Percentiles rank a stretch among this genome's conserved stretches.
Evolutionary conservation across 805 yeast genomes (phyloP).

Genomic region (Ogataea glucozyma): DNA sequence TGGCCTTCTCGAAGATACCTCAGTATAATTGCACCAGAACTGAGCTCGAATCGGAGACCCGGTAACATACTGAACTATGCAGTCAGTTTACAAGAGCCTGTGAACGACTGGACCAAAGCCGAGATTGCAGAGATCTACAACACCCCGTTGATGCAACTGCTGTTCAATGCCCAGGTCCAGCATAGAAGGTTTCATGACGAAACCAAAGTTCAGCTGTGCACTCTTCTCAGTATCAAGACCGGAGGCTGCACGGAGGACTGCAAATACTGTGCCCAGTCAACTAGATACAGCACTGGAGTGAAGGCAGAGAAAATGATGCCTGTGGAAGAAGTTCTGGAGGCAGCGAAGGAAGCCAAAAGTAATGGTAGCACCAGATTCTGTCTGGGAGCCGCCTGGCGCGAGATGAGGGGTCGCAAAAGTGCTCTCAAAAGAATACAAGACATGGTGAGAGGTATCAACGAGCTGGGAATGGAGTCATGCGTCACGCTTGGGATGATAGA

Average conservation of each 20-base stretch:
- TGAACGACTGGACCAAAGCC: too few relatives aligned
- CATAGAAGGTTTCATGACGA: too few relatives aligned
- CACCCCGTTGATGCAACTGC: too few relatives aligned
- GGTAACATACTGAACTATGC: too few relatives aligned
- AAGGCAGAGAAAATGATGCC: slow-evolving; percentile 64
- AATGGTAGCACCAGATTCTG: slow-evolving; percentile 80
- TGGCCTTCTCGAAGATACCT: too few relatives aligned
- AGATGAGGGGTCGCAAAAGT: slow-evolving; percentile 76
- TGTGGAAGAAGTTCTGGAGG: slow-evolving; percentile 64
- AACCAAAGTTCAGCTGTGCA: slow-evolving; percentile 71
- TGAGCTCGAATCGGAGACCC: too few relatives aligned
- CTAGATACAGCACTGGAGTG: slow-evolving; percentile 69
- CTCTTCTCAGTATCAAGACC: slow-evolving; percentile 70
- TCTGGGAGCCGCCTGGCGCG: slow-evolving; percentile 89
- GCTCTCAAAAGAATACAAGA: slow-evolving; percentile 62
- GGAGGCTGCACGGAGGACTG: slow-evolving; percentile 87
- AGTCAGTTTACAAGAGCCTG: too few relatives aligned
- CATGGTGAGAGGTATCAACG: slow-evolving; percentile 61
- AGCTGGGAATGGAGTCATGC: slow-evolving; percentile 72
- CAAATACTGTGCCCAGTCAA: slow-evolving; percentile 79
- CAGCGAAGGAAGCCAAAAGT: slow-evolving; percentile 62
- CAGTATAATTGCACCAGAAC: too few relatives aligned
- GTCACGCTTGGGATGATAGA: slow-evolving; percentile 80
- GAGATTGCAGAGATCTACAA: too few relatives aligned
- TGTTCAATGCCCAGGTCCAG: too few relatives aligned